These are phyloP conservation scores for Erodium maritimum DNA, from an alignment of 345 rosid genomes.

Conservation along the genomic window DNA sequence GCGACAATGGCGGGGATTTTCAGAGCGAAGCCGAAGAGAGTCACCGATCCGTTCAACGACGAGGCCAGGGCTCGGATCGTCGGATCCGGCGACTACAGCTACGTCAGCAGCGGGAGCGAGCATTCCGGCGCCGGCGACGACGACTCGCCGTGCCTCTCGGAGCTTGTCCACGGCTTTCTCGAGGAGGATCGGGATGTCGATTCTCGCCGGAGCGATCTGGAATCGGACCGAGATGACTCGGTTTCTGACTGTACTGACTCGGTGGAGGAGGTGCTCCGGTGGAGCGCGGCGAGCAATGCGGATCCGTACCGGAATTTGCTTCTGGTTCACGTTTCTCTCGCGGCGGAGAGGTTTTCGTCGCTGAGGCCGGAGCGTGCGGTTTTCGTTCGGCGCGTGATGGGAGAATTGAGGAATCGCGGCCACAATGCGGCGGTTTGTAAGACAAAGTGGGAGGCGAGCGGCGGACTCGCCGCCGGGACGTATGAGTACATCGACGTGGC, in stretches of 20 bases:
- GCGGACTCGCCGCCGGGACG: constrained; percentile 36
- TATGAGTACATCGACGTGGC: constrained; percentile 68
- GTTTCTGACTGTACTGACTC: constrained; percentile 15
- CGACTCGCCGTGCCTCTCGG: too few species aligned
- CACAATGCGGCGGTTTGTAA: constrained; percentile 74
- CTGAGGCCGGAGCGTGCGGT: constrained; percentile 16
- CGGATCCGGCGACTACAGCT: too few species aligned
- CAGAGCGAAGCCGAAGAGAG: too few species aligned
- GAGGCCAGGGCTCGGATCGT: too few species aligned
- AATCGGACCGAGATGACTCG: constrained; percentile 22
- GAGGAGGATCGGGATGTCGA: too few species aligned
- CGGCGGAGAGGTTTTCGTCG: constrained; percentile 33
- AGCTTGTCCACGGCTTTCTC: too few species aligned
- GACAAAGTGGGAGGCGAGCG: constrained; percentile 54
- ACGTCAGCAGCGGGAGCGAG: too few species aligned
- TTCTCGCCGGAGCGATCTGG: constrained; percentile 27
- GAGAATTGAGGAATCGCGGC: constrained; percentile 38
- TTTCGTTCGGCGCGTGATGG: constrained; percentile 42
- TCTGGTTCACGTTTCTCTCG: constrained; percentile 27
- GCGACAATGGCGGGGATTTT: too few species aligned
- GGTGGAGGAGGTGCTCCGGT: constrained; percentile 15
- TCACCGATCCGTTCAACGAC: too few species aligned
- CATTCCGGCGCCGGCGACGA: too few species aligned
- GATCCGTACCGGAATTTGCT: constrained; percentile 34
- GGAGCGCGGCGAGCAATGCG: background rate